Evolutionary conservation across 2,329 filamentous ascomycete genomes (phyloP).

Genomic region (Clarireedia monteithiana): DNA sequence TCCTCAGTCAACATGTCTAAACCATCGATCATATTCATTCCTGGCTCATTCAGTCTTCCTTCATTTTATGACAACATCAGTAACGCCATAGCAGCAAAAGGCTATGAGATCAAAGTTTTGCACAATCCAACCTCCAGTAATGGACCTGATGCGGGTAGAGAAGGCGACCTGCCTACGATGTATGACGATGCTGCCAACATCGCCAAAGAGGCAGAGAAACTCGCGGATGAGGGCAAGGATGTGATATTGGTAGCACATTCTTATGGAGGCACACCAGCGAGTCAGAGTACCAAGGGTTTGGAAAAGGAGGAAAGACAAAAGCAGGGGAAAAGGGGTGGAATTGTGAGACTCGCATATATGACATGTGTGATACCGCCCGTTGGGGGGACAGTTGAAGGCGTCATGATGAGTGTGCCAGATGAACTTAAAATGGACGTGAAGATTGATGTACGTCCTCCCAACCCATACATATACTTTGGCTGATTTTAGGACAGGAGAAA

Average conservation of each 20-base stretch:
- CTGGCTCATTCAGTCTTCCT: constrained; percentile 14
- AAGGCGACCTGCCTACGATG: constrained; percentile 21
- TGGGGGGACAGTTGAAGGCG: background rate
- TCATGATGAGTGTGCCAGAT: constrained; percentile 1
- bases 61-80: constrained; percentile 11
- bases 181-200: constrained; percentile 33
- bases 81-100: constrained; percentile 6
- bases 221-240: constrained; percentile 29
- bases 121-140: background rate
- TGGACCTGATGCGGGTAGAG: background rate
- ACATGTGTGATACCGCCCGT: constrained; percentile 9
- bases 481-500: constrained; percentile 15
- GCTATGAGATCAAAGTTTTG: constrained; percentile 9
- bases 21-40: constrained; percentile 14
- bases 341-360: constrained; percentile 20
- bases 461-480: background rate
- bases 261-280: constrained; percentile 32
- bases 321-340: constrained; percentile 33
- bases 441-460: constrained; percentile 6
- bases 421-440: constrained; percentile 2
- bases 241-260: constrained; percentile 34
- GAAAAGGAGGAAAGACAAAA: constrained; percentile 30
- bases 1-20: constrained; percentile 4
- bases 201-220: constrained; percentile 24
- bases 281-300: constrained; percentile 30